Base-by-base conservation (phyloP, 805 yeast genomes). In the Metschnikowia anglica region DNA sequence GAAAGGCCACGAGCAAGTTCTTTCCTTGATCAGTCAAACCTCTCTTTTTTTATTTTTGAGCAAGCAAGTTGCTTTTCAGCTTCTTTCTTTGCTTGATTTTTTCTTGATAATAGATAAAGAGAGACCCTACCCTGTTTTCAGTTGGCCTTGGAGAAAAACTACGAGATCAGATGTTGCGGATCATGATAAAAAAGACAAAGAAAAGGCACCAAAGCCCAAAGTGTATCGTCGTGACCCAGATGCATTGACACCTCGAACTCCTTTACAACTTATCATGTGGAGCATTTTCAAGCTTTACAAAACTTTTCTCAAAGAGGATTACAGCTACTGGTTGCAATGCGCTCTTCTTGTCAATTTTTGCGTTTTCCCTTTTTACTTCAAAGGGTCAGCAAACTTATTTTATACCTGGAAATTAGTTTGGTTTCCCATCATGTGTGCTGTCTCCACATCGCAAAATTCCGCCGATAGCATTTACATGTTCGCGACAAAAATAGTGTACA, bases 291-390 rank as follows among this genome's bases (percentile, higher is more conserved):
- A 44, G 31, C 8, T 48, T 3, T 61, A 61, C 46, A 47, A 49
- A 3, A 7, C 52, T 2, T 34, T 61, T 3, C 42, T 51, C 41
- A 44, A 55, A 39, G 54, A 52, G 15, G 41, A 49, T 9, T 43
- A 62, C 18, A 62, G 65, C 63, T 65, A 63, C 43, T 63, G 66
- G 63, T 39, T 63, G 5, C 48, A 62, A 25, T 48, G 60, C 7
- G 65, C 59, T 9, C 46, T 52, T 3, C 41, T 62, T 3, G 52
- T 56, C 10, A 49, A 40, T 7, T 38, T 54, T 20, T 53, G 61
- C 33, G 63, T 62, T 1, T 48, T 53, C 1, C 68, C 68, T 0
- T 62, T 52, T 37, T 60, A 56, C 39, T 52, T 56, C 37, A 44
- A 59, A 18, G 49, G 59, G 4, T 61, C 67, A 5, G 66, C 68